These are phyloP conservation scores for Quercus berberidifolia DNA, from an alignment of 306 rosid species.

Conservation along the genomic window DNA sequence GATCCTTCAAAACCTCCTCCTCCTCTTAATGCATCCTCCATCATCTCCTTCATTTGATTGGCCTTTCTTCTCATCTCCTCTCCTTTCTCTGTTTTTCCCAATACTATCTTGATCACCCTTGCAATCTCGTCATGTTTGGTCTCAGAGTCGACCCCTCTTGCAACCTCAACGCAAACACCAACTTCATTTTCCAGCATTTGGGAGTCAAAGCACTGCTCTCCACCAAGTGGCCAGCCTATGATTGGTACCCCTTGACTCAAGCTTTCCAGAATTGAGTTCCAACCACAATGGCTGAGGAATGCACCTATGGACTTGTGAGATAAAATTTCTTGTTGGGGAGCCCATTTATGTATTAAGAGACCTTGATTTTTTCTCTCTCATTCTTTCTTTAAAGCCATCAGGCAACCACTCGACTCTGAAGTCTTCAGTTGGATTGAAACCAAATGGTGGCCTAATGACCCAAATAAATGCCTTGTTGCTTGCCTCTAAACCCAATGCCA, in stretches of 20 bases:
- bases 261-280: slow-evolving; percentile 8
- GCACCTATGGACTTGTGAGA: neutral
- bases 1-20: too few relatives aligned
- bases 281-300: slow-evolving; percentile 21
- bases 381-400: neutral
- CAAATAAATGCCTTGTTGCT: neutral
- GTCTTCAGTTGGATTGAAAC: neutral
- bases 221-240: too few relatives aligned
- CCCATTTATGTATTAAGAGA: neutral
- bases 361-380: too few relatives aligned
- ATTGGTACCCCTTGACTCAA: neutral
- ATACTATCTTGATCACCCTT: neutral
- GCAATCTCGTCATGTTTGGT: neutral
- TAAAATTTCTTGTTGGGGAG: slow-evolving; percentile 15
- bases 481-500: neutral
- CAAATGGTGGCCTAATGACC: slow-evolving; percentile 6
- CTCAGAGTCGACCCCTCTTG: neutral
- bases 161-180: too few relatives aligned
- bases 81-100: neutral
- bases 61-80: neutral
- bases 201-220: too few relatives aligned
- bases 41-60: neutral
- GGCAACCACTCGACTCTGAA: slow-evolving; percentile 13
- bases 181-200: too few relatives aligned
- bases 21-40: too few relatives aligned